Evolutionary conservation across 345 rosid genomes (phyloP).

Genomic region (Ceriops tagal): DNA sequence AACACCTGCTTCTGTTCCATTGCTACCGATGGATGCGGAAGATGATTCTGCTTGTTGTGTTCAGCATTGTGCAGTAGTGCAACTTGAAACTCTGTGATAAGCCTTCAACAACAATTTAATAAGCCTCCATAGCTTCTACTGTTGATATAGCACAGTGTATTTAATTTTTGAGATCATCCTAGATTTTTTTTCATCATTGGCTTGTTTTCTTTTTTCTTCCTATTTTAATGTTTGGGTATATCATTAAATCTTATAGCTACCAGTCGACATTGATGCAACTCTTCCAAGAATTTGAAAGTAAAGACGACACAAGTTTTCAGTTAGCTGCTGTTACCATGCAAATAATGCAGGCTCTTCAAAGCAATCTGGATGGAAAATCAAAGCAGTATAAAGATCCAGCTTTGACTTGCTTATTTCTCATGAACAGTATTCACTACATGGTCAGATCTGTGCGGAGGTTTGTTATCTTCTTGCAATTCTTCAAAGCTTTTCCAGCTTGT

Average conservation of each 20-base stretch:
- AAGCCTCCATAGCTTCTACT: neutral
- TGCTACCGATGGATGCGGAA: neutral
- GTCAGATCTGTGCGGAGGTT: slow-evolving; percentile 99
- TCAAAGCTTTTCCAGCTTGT: neutral
- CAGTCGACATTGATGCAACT: slow-evolving; percentile 89
- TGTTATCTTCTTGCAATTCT: slow-evolving; percentile 16
- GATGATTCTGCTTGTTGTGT: neutral
- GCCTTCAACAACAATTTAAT: neutral
- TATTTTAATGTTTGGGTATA: neutral
- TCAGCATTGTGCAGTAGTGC: neutral
- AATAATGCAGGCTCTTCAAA: slow-evolving; percentile 98
- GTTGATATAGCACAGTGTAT: too few relatives aligned
- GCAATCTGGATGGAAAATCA: slow-evolving; percentile 87
- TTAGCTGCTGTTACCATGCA: slow-evolving; percentile 82
- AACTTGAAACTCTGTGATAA: neutral
- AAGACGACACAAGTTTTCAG: slow-evolving; percentile 58
- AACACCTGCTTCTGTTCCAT: neutral
- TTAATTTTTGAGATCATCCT: neutral
- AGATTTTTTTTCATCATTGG: neutral
- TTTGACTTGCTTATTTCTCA: slow-evolving; percentile 84
- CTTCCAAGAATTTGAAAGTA: slow-evolving; percentile 82
- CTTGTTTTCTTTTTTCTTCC: neutral
- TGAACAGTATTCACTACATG: slow-evolving; percentile 98
- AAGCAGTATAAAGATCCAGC: slow-evolving; percentile 91
- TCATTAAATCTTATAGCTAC: slow-evolving; percentile 48